Percentiles rank a stretch among this genome's conserved stretches.
Conservation (phyloP, 2,329 filamentous ascomycete species). For the Pleomassaria siparia region DNA sequence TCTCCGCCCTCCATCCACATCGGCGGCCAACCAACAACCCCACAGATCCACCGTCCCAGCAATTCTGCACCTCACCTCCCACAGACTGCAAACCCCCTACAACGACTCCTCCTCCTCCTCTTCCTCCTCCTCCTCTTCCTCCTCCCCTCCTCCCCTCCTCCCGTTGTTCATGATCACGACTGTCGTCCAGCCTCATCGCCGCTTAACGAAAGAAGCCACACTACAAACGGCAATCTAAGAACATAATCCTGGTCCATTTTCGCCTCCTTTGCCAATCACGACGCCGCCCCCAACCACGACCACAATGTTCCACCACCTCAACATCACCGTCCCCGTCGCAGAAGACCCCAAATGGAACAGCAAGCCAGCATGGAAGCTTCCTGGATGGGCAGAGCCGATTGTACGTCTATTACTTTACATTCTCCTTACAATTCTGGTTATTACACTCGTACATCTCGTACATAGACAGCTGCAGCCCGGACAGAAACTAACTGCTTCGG, state of each 20-base stretch:
- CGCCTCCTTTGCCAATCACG: background rate
- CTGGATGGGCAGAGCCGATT: slow-evolving; percentile 46
- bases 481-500: background rate
- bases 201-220: background rate
- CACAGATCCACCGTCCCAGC: background rate
- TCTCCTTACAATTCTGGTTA: no score
- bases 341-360: slow-evolving; percentile 43
- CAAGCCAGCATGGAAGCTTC: slow-evolving; percentile 46
- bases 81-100: background rate
- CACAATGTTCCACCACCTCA: background rate
- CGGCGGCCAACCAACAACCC: background rate
- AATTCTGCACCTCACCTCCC: background rate
- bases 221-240: slow-evolving; percentile 1
- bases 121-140: background rate
- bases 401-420: slow-evolving; percentile 23
- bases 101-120: no score
- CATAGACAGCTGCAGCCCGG: background rate
- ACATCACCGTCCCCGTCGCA: background rate
- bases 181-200: background rate
- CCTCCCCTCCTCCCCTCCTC: background rate
- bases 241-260: background rate
- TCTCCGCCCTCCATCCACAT: background rate
- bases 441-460: background rate
- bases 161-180: background rate
- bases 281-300: background rate